Conservation (phyloP, 768 basidiomycete species). For the Pholiota microspora region DNA sequence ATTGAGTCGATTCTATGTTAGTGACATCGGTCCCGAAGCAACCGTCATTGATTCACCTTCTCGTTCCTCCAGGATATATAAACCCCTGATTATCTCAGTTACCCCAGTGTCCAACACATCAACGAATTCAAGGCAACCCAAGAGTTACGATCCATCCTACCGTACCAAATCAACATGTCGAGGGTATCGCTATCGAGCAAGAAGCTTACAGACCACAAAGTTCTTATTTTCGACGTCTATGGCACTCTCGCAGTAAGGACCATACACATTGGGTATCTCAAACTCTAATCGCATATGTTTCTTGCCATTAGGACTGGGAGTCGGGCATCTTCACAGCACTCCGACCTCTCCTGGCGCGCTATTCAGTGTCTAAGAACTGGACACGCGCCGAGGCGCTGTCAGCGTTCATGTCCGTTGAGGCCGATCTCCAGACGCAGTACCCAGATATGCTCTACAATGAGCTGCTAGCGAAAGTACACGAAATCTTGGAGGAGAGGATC, state of each 20-base stretch:
- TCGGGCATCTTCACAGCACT: constrained; percentile 57
- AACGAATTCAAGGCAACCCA: not conserved
- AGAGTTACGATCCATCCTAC: not conserved
- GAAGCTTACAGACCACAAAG: constrained; percentile 44
- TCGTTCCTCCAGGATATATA: too few relatives aligned
- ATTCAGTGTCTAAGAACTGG: constrained; percentile 40
- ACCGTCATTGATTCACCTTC: too few relatives aligned
- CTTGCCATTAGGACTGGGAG: constrained; percentile 62
- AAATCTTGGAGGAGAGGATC: constrained; percentile 34
- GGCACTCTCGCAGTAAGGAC: constrained; percentile 61
- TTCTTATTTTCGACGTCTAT: constrained; percentile 74
- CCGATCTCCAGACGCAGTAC: constrained; percentile 53
- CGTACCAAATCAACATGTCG: not conserved
- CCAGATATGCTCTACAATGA: constrained; percentile 61
- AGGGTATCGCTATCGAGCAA: not conserved
- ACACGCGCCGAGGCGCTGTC: constrained; percentile 49
- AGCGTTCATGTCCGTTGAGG: constrained; percentile 53
- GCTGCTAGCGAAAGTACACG: constrained; percentile 51
- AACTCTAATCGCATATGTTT: not conserved
- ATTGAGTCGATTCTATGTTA: too few relatives aligned
- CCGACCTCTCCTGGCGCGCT: constrained; percentile 46
- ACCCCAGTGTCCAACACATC: too few relatives aligned
- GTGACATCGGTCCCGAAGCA: too few relatives aligned
- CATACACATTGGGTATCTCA: too few relatives aligned
- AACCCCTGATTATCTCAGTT: too few relatives aligned